A percentile compares a stretch with the other conserved stretches of the same genome.
Conservation (phyloP, 495 filamentous ascomycete genomes). For the Lasiosphaeria hispida region DNA sequence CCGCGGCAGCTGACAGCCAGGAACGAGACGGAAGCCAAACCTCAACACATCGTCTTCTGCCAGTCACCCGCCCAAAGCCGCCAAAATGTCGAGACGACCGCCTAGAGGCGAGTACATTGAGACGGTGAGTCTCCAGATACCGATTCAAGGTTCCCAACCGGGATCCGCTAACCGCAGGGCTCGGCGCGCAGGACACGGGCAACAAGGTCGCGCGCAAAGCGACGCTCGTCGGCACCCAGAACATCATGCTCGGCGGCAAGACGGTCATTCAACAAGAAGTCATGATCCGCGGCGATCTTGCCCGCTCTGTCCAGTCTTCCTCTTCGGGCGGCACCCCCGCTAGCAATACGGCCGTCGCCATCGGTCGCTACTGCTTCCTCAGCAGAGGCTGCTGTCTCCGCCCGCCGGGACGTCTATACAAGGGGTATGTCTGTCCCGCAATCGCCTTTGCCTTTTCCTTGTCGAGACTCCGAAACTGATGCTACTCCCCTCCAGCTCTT, state of each 20-base stretch:
- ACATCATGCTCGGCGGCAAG: conserved; percentile 96
- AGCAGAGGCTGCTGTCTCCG: conserved; percentile 68
- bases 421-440: conserved; percentile 45
- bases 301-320: conserved; percentile 50
- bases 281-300: conserved; percentile 87
- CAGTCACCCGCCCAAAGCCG: not conserved
- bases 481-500: conserved; percentile 36
- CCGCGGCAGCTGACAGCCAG: not conserved
- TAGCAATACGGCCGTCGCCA: conserved; percentile 69
- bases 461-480: not conserved
- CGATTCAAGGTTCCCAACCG: not conserved
- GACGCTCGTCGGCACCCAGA: conserved; percentile 87
- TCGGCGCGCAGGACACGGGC: conserved; percentile 71
- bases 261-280: conserved; percentile 90
- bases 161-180: conserved; percentile 1
- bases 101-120: conserved; percentile 92
- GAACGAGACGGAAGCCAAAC: not conserved
- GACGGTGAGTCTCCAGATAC: conserved; percentile 58
- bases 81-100: conserved; percentile 69
- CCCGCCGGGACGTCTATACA: conserved; percentile 72
- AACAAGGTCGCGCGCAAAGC: conserved; percentile 96
- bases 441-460: not conserved
- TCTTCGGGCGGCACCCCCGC: conserved; percentile 33
- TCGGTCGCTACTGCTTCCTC: conserved; percentile 86
- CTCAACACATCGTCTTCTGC: not conserved